Evolutionary conservation across 179 eudicot species (phyloP).

Genomic region (Spinacia oleracea): DNA sequence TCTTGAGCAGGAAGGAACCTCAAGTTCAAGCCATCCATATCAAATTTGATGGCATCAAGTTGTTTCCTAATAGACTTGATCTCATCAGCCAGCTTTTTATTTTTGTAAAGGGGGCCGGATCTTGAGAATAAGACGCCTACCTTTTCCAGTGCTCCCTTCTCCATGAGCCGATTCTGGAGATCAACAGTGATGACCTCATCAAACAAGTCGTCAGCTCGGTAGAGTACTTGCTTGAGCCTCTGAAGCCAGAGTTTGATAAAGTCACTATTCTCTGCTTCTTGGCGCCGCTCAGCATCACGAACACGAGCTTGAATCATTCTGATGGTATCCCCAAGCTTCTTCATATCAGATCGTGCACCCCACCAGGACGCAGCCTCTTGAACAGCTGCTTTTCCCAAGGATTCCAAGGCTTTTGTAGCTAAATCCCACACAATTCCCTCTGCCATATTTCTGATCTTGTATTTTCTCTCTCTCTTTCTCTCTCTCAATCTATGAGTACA

Average conservation of each 20-base stretch:
- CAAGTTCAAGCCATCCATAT: slow-evolving; percentile 12
- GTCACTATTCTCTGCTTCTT: background rate
- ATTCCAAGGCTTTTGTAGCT: background rate
- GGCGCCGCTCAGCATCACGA: background rate
- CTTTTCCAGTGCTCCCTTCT: background rate
- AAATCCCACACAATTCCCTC: background rate
- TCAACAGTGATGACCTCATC: background rate
- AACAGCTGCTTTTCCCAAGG: background rate
- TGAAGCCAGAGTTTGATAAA: background rate
- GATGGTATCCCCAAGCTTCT: background rate
- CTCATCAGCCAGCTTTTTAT: background rate
- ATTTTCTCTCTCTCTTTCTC: no score
- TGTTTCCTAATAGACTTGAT: slow-evolving; percentile 23
- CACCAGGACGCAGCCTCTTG: background rate
- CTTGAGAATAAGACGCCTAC: background rate
- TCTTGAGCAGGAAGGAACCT: background rate
- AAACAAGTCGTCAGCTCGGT: background rate
- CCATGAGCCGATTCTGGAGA: background rate
- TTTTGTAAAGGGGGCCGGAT: background rate
- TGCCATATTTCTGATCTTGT: background rate
- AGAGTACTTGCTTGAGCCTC: background rate
- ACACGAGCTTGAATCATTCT: background rate
- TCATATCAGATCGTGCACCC: background rate
- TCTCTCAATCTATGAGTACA: no score
- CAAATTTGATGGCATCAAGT: slow-evolving; percentile 5